Evolutionary conservation across 495 filamentous ascomycete genomes (phyloP).

Genomic region (Aspergillus cavernicola): DNA sequence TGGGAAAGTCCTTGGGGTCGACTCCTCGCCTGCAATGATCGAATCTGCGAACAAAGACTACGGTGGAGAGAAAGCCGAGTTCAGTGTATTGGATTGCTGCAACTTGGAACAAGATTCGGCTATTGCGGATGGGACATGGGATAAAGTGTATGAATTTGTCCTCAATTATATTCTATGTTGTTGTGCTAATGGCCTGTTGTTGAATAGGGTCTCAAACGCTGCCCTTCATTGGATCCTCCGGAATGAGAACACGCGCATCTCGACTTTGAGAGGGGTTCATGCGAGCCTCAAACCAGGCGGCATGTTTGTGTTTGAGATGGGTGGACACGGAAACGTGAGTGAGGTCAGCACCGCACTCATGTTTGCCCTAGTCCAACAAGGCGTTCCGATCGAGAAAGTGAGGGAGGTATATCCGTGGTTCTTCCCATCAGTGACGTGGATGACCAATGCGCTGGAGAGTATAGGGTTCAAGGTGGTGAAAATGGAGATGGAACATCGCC

Average conservation of each 20-base stretch:
- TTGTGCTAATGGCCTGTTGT: neutral
- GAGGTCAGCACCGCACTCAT: constrained; percentile 61
- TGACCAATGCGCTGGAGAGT: constrained; percentile 46
- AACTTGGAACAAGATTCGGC: constrained; percentile 28
- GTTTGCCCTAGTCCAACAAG: constrained; percentile 46
- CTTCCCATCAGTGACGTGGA: constrained; percentile 62
- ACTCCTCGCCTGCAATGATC: constrained; percentile 66
- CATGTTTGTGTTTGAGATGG: constrained; percentile 67
- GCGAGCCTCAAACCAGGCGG: constrained; percentile 55
- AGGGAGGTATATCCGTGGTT: constrained; percentile 63
- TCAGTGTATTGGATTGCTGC: constrained; percentile 45
- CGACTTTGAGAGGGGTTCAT: constrained; percentile 43
- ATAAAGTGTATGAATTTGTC: constrained; percentile 47
- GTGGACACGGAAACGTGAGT: constrained; percentile 64
- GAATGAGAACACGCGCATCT: constrained; percentile 30
- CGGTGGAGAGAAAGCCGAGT: constrained; percentile 29
- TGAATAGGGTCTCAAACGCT: constrained; percentile 60
- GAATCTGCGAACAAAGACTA: constrained; percentile 43
- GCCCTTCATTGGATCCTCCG: constrained; percentile 77
- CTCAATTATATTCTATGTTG: neutral
- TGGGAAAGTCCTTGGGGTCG: constrained; percentile 56
- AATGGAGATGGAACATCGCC: constrained; percentile 61
- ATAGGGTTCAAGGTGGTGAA: constrained; percentile 58
- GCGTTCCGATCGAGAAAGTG: constrained; percentile 47
- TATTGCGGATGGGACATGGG: constrained; percentile 39